Conservation (phyloP, 2,329 filamentous ascomycete genomes). For the Penicillium sp. region DNA sequence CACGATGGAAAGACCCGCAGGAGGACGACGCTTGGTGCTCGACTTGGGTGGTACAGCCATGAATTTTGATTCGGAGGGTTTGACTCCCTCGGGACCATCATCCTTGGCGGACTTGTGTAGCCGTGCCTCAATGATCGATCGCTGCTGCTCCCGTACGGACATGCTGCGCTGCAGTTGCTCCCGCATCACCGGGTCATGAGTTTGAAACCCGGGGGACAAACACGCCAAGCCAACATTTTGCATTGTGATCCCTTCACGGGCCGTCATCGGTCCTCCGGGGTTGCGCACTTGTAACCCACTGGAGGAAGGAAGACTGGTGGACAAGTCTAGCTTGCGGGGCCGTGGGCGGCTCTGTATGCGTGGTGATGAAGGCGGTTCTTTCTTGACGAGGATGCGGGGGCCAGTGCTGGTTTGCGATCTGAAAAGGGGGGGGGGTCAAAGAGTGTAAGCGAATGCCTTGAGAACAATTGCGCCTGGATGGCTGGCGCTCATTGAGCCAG, state of each 20-base stretch:
- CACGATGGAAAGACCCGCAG: constrained; percentile 88
- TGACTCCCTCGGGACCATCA: constrained; percentile 57
- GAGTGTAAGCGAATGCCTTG: neutral
- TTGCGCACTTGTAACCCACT: constrained; percentile 58
- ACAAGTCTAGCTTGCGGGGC: constrained; percentile 43
- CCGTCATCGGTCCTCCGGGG: constrained; percentile 62
- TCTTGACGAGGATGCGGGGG: constrained; percentile 90
- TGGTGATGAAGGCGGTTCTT: constrained; percentile 80
- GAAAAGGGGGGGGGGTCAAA: neutral
- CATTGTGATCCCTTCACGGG: constrained; percentile 71
- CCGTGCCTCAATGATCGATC: constrained; percentile 88
- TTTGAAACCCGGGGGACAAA: constrained; percentile 90
- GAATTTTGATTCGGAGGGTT: constrained; percentile 47
- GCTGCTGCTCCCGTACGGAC: constrained; percentile 86
- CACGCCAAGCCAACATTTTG: constrained; percentile 92
- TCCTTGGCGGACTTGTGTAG: constrained; percentile 82
- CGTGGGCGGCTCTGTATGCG: constrained; percentile 53
- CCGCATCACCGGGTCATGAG: constrained; percentile 92
- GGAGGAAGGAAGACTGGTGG: constrained; percentile 40
- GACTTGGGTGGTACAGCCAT: constrained; percentile 32
- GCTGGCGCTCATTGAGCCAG: neutral
- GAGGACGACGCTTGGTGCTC: constrained; percentile 54
- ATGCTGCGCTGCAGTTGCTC: constrained; percentile 92
- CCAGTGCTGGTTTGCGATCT: constrained; percentile 43
- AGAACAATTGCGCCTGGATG: too few relatives aligned